Base-by-base conservation (phyloP, 352 stramenopile species). In the Globisporangium carolinianum region DNA sequence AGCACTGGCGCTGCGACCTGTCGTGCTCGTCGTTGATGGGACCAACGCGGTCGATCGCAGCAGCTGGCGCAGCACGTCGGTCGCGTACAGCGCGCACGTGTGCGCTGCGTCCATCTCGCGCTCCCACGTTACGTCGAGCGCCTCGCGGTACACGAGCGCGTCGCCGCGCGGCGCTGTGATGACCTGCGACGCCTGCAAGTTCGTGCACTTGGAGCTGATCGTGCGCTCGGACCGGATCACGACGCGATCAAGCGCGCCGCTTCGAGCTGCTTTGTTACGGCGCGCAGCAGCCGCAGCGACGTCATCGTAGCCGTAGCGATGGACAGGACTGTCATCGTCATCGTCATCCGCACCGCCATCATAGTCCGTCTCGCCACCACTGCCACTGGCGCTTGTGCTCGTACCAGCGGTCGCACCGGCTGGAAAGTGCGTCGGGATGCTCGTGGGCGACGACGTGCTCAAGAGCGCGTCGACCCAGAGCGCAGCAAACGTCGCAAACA, bases 121-220 rank as follows among this genome's bases (percentile, higher is more conserved):
- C 39, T 81, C 76, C 79, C 80, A 90, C 2, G 75, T 83, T 3
- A 69, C 77, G 50, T 89, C 80, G 10, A 91, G 63, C 6, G 83
- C 79, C 47, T 89, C 89, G n/a, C 80, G 78, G 57, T 87, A 91
- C 49, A 87, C 73, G 2, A 77, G 54, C 3, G 67, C 71, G 49
- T 87, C 75, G 2, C 38, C 38, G 10, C 69, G 60, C 14, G 82
- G 59, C 41, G 77, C 76, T 6, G 81, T 89, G 61, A 89, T 87
- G 10, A 89, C 77, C 48, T 90, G 74, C 1, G 79, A 90, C 3
- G 79, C 82, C 60, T 91, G 80, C 46, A 89, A 56, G 45, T 89
- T 91, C 2, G 83, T 90, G 62, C 79, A 89, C 51, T 90, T 92
- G 36, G 83, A 88, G 61, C 79, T 92, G 58, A 89, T 89, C 0